Percentiles rank a stretch among this genome's conserved stretches.
These are phyloP conservation scores for Flueggea neowawraea DNA, from an alignment of 441 rosid species.

Conservation along the genomic window DNA sequence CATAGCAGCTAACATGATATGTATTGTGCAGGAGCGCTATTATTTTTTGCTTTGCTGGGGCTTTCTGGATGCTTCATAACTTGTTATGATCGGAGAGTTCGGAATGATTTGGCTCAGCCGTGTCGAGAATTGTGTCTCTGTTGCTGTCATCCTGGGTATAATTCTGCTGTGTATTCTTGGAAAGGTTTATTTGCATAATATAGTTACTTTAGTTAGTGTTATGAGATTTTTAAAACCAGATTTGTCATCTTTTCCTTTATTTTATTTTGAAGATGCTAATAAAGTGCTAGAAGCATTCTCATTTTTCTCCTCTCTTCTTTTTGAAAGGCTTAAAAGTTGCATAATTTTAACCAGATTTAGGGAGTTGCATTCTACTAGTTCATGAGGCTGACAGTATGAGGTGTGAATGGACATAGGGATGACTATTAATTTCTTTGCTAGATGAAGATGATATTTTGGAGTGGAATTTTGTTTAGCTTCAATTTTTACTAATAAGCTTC, in stretches of 20 bases:
- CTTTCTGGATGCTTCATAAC: constrained; percentile 99
- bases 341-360: no score
- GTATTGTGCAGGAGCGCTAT: constrained; percentile 68
- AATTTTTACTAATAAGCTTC: no score
- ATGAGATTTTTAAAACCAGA: background rate
- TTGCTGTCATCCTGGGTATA: constrained; percentile 99
- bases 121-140: constrained; percentile 97
- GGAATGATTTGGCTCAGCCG: constrained; percentile 97
- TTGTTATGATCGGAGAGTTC: constrained; percentile 97
- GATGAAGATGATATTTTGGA: no score
- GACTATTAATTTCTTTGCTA: no score
- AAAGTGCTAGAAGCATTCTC: no score
- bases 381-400: no score
- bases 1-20: background rate
- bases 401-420: no score
- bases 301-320: no score
- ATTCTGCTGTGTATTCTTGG: constrained; percentile 13
- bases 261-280: no score
- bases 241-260: background rate
- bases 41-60: constrained; percentile 98
- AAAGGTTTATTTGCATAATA: constrained; percentile 6
- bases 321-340: no score
- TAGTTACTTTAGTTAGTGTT: background rate
- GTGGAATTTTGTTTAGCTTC: no score
- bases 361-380: no score